Evolutionary conservation across 805 yeast species (phyloP).

Genomic region (Wickerhamiella nectarea): DNA sequence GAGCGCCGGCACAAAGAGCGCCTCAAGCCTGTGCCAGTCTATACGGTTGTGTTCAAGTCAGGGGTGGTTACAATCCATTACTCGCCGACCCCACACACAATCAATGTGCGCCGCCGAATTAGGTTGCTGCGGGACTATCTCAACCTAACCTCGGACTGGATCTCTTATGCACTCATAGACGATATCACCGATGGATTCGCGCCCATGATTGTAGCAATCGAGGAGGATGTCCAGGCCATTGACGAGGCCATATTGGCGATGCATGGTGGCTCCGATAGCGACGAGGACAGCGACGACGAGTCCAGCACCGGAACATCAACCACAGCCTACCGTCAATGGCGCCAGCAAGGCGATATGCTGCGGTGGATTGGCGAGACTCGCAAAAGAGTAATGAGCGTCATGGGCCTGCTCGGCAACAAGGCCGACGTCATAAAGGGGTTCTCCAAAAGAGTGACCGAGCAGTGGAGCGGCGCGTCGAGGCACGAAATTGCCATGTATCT

Average conservation of each 20-base stretch:
- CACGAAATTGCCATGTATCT: constrained; percentile 86
- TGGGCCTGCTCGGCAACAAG: constrained; percentile 74
- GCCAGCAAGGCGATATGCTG: constrained; percentile 86
- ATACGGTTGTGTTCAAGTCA: constrained; percentile 77
- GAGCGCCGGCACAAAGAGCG: constrained; percentile 28
- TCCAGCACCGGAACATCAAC: constrained; percentile 24
- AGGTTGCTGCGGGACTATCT: constrained; percentile 75
- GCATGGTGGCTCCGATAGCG: constrained; percentile 53
- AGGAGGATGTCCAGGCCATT: constrained; percentile 85
- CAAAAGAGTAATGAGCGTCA: constrained; percentile 80
- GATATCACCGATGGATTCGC: constrained; percentile 97
- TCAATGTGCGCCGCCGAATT: constrained; percentile 87
- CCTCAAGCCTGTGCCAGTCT: constrained; percentile 80
- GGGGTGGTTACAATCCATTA: constrained; percentile 91
- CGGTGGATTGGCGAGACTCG: constrained; percentile 91
- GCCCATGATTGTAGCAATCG: constrained; percentile 88
- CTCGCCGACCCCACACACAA: constrained; percentile 90
- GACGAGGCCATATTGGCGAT: constrained; percentile 81
- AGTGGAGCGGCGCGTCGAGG: constrained; percentile 63
- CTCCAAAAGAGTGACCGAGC: constrained; percentile 79
- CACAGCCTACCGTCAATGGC: constrained; percentile 56
- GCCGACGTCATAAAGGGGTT: constrained; percentile 97
- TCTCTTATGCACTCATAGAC: constrained; percentile 89
- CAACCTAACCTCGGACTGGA: constrained; percentile 90
- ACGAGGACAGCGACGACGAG: constrained; percentile 30